phyloP scores from a whole-genome alignment of 257 asterid genomes.

The Lycium ferocissimum region DNA sequence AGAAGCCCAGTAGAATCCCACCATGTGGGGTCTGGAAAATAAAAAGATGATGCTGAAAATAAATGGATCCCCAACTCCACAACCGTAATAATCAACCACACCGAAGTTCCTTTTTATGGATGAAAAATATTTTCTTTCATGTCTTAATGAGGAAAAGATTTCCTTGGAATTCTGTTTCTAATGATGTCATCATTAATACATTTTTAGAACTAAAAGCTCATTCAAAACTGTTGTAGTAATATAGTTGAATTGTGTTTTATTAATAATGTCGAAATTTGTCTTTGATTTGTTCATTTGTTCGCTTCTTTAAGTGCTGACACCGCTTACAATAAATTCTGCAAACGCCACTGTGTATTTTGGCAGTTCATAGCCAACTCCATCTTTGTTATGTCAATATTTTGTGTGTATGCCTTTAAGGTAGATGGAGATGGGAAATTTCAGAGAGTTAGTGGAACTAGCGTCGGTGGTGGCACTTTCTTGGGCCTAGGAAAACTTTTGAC shows the following conservation, averaged over 20 bases:
- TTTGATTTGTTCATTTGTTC: conserved; percentile 10
- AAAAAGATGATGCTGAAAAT: background rate
- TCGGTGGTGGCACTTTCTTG: conserved; percentile 98
- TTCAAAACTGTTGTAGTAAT: background rate
- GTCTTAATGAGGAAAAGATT: conserved; percentile 3
- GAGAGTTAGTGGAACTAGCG: conserved; percentile 96
- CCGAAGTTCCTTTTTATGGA: background rate
- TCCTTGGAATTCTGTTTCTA: background rate
- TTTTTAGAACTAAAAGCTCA: background rate
- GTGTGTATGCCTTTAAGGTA: conserved; percentile 57
- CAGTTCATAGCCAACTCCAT: background rate
- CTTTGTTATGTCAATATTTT: background rate
- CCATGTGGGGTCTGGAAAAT: too few relatives aligned
- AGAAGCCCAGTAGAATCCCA: too few relatives aligned
- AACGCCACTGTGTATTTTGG: background rate
- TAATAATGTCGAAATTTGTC: background rate
- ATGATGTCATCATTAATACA: background rate
- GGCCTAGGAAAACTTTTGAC: conserved; percentile 96
- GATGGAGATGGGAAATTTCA: conserved; percentile 79
- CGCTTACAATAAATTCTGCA: background rate
- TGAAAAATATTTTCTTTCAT: background rate
- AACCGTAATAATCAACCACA: background rate
- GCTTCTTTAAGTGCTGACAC: background rate
- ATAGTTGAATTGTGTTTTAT: background rate
- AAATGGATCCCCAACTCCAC: background rate